Percentiles rank a stretch among this genome's conserved stretches.
Evolutionary conservation across 2,329 filamentous ascomycete species (phyloP).

Genomic region (Ascochyta clinopodiicola): DNA sequence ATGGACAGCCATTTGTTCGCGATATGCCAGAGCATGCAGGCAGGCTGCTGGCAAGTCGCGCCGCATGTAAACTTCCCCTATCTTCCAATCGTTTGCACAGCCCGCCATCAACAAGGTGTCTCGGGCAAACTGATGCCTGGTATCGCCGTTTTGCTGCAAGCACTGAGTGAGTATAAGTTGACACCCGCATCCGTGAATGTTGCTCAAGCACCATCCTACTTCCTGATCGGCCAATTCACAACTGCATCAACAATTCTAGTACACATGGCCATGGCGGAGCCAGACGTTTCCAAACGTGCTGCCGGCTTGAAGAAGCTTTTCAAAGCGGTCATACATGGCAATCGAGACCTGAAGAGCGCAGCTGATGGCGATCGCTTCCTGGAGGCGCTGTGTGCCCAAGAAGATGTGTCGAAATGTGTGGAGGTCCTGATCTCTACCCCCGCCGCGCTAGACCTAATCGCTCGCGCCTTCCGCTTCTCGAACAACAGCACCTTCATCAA

Average conservation of each 20-base stretch:
- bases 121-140: not conserved
- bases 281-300: conserved; percentile 31
- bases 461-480: conserved; percentile 54
- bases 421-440: conserved; percentile 39
- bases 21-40: conserved; percentile 24
- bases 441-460: conserved; percentile 44
- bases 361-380: conserved; percentile 55
- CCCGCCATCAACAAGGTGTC: not conserved
- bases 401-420: conserved; percentile 50
- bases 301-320: conserved; percentile 50
- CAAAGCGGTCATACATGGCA: conserved; percentile 48
- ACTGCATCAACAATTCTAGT: not conserved
- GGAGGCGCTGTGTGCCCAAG: conserved; percentile 56
- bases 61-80: conserved; percentile 18
- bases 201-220: not conserved
- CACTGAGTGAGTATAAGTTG: not conserved
- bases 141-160: not conserved
- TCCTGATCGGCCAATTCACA: not conserved
- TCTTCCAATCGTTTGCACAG: conserved; percentile 38
- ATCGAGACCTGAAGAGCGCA: conserved; percentile 47
- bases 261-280: conserved; percentile 5
- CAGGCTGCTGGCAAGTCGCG: conserved; percentile 15
- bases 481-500: conserved; percentile 55
- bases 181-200: not conserved
- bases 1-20: conserved; percentile 23